Evolutionary conservation across 75 land plant species (phyloP).

Genomic region (Pinus tabuliformis): DNA sequence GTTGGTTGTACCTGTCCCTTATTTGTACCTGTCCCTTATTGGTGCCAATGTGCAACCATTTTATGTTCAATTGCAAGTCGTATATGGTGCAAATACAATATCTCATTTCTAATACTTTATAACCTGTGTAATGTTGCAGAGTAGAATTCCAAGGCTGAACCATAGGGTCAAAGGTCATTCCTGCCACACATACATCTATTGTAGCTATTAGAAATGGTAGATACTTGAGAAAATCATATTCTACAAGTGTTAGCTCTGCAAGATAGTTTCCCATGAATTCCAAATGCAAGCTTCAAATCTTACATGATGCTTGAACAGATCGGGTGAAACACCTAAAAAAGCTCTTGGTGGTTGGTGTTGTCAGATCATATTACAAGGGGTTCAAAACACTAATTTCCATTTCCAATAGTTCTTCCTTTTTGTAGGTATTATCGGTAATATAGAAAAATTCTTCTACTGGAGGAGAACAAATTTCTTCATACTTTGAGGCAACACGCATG

Average conservation of each 20-base stretch:
- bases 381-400: conserved; percentile 80
- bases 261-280: conserved; percentile 29
- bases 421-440: conserved; percentile 93
- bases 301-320: conserved; percentile 76
- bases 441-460: conserved; percentile 93
- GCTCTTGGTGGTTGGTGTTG: conserved; percentile 79
- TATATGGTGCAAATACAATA: conserved; percentile 57
- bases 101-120: conserved; percentile 53
- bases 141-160: conserved; percentile 52
- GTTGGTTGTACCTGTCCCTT: too few relatives aligned
- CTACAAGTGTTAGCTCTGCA: conserved; percentile 57
- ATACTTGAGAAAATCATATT: conserved; percentile 52
- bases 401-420: conserved; percentile 69
- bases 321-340: conserved; percentile 90
- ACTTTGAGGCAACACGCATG: conserved; percentile 96
- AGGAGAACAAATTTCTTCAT: conserved; percentile 97
- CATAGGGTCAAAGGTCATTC: conserved; percentile 50
- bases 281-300: conserved; percentile 35
- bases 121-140: conserved; percentile 49
- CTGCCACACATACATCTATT: conserved; percentile 60
- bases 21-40: conserved; percentile 66
- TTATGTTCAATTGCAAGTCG: conserved; percentile 49
- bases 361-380: conserved; percentile 53
- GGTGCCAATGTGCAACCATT: conserved; percentile 36
- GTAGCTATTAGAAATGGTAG: conserved; percentile 72